Evolutionary conservation across 83 land plant genomes (phyloP).

Genomic region (Isoetes engelmannii): DNA sequence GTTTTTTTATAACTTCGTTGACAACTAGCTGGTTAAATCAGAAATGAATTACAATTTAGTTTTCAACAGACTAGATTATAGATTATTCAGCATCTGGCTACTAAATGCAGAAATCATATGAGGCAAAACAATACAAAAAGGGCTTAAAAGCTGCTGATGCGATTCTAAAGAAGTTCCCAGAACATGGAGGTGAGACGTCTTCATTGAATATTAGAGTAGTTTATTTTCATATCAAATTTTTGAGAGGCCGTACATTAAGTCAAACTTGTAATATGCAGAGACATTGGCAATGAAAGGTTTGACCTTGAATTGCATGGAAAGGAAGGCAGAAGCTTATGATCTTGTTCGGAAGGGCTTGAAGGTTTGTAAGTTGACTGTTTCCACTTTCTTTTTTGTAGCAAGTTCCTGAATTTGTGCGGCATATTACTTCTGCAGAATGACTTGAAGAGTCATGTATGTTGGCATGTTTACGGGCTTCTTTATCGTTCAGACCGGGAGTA

Average conservation of each 20-base stretch:
- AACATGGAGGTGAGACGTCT: slow-evolving; percentile 70
- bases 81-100: not conserved
- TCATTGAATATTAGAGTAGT: not conserved
- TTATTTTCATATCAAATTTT: not conserved
- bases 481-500: slow-evolving; percentile 95
- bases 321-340: slow-evolving; percentile 86
- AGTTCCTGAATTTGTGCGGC: not conserved
- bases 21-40: too few relatives aligned
- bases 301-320: slow-evolving; percentile 95
- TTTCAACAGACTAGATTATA: not conserved
- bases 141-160: slow-evolving; percentile 91
- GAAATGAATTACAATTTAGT: not conserved
- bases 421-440: slow-evolving; percentile 59
- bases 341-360: slow-evolving; percentile 87
- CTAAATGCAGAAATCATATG: slow-evolving; percentile 80
- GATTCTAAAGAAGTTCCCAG: slow-evolving; percentile 80
- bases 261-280: slow-evolving; percentile 35
- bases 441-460: slow-evolving; percentile 96
- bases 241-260: not conserved
- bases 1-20: not conserved
- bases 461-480: slow-evolving; percentile 96
- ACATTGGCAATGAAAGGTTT: slow-evolving; percentile 95
- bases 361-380: slow-evolving; percentile 32
- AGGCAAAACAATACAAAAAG: slow-evolving; percentile 96
- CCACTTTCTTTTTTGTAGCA: not conserved